These are phyloP conservation scores for Diutina neorugosa DNA, from an alignment of 1,139 yeast genomes.

Conservation along the genomic window DNA sequence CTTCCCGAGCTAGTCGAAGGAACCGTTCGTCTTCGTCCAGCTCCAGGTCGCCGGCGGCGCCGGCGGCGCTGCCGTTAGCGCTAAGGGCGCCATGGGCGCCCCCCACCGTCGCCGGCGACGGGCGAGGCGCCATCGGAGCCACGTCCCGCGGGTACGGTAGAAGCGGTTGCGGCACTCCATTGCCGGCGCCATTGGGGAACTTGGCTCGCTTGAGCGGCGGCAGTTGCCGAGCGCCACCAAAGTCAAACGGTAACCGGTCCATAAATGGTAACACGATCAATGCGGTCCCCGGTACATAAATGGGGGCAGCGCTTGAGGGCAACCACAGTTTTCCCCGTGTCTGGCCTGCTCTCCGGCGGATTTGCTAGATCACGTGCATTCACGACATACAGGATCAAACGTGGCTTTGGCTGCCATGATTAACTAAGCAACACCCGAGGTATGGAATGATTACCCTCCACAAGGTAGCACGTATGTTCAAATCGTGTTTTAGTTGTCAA, in stretches of 20 bases:
- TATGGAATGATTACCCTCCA: too few relatives aligned
- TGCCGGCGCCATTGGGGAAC: background rate
- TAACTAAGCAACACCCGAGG: too few relatives aligned
- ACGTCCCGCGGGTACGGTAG: background rate
- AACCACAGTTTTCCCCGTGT: background rate
- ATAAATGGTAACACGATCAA: background rate
- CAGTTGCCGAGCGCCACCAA: background rate
- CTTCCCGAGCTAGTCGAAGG: slow-evolving; percentile 32
- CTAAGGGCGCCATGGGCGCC: background rate
- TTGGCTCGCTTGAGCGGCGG: slow-evolving; percentile 1
- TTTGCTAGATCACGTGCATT: background rate
- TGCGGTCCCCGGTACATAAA: background rate
- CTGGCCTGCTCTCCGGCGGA: background rate
- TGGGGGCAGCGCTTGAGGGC: background rate
- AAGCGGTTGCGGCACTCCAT: background rate
- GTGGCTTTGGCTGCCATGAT: background rate
- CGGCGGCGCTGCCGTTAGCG: background rate
- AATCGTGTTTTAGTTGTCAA: too few relatives aligned
- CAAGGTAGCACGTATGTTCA: too few relatives aligned
- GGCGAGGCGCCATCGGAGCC: too few relatives aligned
- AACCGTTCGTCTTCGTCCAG: slow-evolving; percentile 31
- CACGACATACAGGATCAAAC: background rate
- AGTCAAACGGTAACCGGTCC: slow-evolving; percentile 4
- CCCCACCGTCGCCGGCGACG: too few relatives aligned
- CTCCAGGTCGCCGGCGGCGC: background rate